Evolutionary conservation across 2,329 filamentous ascomycete genomes (phyloP), one percentile per base, ranked within the genome.

Genomic region (Ceratocystis diversiconidia): DNA sequence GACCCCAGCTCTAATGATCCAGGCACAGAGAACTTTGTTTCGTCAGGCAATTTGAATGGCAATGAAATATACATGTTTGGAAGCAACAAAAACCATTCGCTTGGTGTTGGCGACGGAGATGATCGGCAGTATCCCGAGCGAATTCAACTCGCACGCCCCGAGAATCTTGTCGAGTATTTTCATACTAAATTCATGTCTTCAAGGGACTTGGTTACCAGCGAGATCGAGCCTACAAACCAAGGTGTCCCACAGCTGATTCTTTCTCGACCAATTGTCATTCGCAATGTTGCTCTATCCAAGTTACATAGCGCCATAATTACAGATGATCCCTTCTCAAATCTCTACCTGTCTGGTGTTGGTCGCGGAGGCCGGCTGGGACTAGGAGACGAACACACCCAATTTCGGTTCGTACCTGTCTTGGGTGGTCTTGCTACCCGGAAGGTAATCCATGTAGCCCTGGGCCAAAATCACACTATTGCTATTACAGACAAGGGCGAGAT

Each of bases 61-160:
- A 90, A 96, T 71, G 94, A 99, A 72, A 78, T 96, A 0, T 97
- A 90, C 71, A 87, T 90, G 0, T 96, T 97, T 75, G 94, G 94
- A 62, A 97, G 92, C 75, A 99, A 96, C 76, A 95, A 94, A 72
- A 99, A 99, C 70, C 76, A 95, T 8, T 94, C 89, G 0, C 82
- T 99, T 25, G 94, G 94, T 1, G 87, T 97, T 68, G 92, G 92
- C n/a, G 92, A 99, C 72, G 88, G 95, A 71, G 91, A 96, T 73
- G 92, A 99, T 72, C 85, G 94, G 2, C 92, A 97, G 69, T 95
- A 88, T 71, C 94, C 94, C 0, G 94, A 97, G 73, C 87, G 90
- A 8, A 85, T 96, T 10, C 78, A 80, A 41, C 75, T 97, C 43
- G 83, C 85, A 65, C 85, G 92, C 17, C 90, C 94, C 0, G 85